These are phyloP conservation scores for Lenwebbia sp. DNA, from an alignment of 345 rosid genomes.

Conservation along the genomic window DNA sequence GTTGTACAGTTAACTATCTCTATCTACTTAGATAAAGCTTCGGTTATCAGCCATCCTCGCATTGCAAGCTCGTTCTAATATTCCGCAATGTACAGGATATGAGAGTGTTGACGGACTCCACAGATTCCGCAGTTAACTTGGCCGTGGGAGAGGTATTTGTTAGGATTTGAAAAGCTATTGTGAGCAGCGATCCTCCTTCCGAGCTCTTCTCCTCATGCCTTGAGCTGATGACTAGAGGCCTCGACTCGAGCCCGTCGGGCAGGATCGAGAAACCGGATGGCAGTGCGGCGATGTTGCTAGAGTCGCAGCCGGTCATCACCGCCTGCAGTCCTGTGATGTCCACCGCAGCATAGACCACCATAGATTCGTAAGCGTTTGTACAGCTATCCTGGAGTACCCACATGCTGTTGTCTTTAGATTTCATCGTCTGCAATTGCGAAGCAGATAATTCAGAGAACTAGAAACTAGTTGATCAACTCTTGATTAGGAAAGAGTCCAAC, in stretches of 20 bases:
- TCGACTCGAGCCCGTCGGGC: constrained; percentile 76
- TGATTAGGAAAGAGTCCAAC: neutral
- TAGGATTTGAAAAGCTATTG: constrained; percentile 72
- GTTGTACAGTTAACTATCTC: constrained; percentile 15
- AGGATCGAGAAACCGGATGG: constrained; percentile 96
- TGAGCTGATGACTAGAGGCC: constrained; percentile 80
- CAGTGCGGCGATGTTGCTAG: constrained; percentile 66
- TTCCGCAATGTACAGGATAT: constrained; percentile 69
- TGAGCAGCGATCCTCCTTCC: constrained; percentile 84
- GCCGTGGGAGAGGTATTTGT: constrained; percentile 62
- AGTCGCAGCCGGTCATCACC: constrained; percentile 83
- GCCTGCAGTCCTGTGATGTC: constrained; percentile 72
- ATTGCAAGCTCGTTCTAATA: constrained; percentile 72
- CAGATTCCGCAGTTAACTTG: constrained; percentile 60
- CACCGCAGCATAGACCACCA: constrained; percentile 74
- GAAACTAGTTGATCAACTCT: neutral
- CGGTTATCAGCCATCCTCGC: constrained; percentile 38
- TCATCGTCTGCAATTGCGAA: constrained; percentile 42
- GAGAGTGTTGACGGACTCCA: constrained; percentile 67
- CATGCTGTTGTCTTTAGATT: constrained; percentile 53
- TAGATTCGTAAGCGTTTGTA: constrained; percentile 81
- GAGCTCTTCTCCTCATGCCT: constrained; percentile 66
- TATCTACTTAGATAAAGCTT: neutral
- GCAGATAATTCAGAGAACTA: neutral
- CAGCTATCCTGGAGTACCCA: constrained; percentile 88